Evolutionary conservation across 108 stramenopile species (phyloP), one percentile per base, ranked within the genome.

Genomic region (Cyclotella choctawhatcheeana): DNA sequence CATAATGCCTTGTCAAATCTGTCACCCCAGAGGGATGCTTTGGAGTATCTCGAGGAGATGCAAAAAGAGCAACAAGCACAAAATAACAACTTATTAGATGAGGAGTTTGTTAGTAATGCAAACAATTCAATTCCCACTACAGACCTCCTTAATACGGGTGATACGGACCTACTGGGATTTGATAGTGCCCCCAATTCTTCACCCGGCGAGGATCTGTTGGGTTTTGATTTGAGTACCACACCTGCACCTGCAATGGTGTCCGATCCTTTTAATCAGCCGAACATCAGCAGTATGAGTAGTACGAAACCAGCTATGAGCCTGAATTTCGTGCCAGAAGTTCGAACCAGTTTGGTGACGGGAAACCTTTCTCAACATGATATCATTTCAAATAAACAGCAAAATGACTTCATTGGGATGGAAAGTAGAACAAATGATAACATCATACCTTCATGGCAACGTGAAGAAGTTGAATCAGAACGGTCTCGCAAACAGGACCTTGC

Each of bases 1-100:
- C n/a, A n/a, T n/a, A n/a, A n/a, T n/a, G n/a, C n/a, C n/a, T n/a
- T n/a, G n/a, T n/a, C n/a, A n/a, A n/a, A n/a, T n/a, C n/a, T n/a
- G n/a, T n/a, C n/a, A n/a, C n/a, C n/a, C n/a, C n/a, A n/a, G 58
- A 34, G 58, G 56, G 64, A 79, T 48, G 78, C 78, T 0, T 54
- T 79, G 71, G 78, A 79, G 44, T 79, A 79, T 61, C 48, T 79
- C 16, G 78, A 79, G 51, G 78, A 79, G 59, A 67, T 79, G 78
- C 70, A 72, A 27, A 43, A 66, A 37, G 48, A 62, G 44, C 54
- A 79, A 33, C 55, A 44, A 13, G 78, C n/a, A n/a, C n/a, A n/a
- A n/a, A n/a, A n/a, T n/a, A n/a, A n/a, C n/a, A n/a, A n/a, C n/a
- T n/a, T n/a, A n/a, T n/a, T n/a, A n/a, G n/a, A n/a, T n/a, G n/a